phyloP scores from a whole-genome alignment of 2,329 filamentous ascomycete species.

The Aspergillus sp. region DNA sequence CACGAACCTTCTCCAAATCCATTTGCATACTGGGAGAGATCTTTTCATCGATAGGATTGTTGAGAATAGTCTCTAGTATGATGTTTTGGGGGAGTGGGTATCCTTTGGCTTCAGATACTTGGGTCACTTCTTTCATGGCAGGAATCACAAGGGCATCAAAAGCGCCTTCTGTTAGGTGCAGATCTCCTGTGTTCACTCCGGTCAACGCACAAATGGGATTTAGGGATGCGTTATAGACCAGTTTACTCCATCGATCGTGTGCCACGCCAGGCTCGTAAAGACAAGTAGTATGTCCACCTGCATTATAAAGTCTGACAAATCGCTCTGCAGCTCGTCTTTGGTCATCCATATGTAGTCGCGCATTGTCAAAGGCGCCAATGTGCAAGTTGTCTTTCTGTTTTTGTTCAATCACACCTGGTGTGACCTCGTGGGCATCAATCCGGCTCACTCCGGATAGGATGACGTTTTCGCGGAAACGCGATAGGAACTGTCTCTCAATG shows the following conservation, averaged over 20 bases:
- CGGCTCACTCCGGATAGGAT: slow-evolving; percentile 51
- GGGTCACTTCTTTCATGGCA: slow-evolving; percentile 43
- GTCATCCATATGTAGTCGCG: too few species aligned
- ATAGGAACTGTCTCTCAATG: slow-evolving; percentile 53
- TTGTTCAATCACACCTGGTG: slow-evolving; percentile 48
- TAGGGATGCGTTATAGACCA: slow-evolving; percentile 49
- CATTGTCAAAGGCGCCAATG: too few species aligned
- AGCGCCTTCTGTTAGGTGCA: slow-evolving; percentile 41
- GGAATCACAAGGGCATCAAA: slow-evolving; percentile 49
- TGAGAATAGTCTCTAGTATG: slow-evolving; percentile 43
- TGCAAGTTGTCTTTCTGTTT: too few species aligned
- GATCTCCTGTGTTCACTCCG: slow-evolving; percentile 50
- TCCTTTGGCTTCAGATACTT: slow-evolving; percentile 45
- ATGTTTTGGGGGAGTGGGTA: too few species aligned
- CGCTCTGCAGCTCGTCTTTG: too few species aligned
- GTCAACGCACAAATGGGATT: slow-evolving; percentile 52
- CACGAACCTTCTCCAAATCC: slow-evolving; percentile 45
- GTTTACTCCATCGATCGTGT: slow-evolving; percentile 33
- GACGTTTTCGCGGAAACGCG: slow-evolving; percentile 47
- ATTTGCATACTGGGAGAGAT: slow-evolving; percentile 53
- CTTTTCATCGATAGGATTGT: slow-evolving; percentile 44
- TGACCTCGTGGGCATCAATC: slow-evolving; percentile 49
- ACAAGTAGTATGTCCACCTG: too few species aligned
- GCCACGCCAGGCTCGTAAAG: too few species aligned
- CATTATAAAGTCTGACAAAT: too few species aligned